Percentiles rank a stretch among this genome's conserved stretches.
These are phyloP conservation scores for Bipolaris sorokiniana DNA, from an alignment of 2,329 filamentous ascomycete genomes.

Conservation along the genomic window DNA sequence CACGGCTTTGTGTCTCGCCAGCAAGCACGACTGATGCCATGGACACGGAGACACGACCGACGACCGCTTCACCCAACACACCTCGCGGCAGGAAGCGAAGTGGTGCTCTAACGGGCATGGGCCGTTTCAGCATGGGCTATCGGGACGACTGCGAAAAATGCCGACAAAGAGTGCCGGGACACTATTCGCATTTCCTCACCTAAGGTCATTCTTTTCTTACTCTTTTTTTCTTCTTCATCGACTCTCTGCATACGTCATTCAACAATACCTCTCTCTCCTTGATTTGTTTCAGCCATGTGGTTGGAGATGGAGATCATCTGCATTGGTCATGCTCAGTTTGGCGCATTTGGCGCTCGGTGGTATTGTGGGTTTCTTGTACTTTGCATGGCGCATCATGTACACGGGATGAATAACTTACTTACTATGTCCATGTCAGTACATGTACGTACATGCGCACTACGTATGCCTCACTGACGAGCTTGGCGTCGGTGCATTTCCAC, in stretches of 20 bases:
- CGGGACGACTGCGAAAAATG: slow-evolving; percentile 59
- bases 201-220: neutral
- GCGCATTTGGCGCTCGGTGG: slow-evolving; percentile 3
- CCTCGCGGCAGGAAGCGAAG: slow-evolving; percentile 48
- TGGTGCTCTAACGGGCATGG: slow-evolving; percentile 48
- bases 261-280: neutral
- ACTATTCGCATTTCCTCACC: slow-evolving; percentile 57
- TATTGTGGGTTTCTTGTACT: neutral
- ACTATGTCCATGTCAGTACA: too few relatives aligned
- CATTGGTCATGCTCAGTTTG: neutral
- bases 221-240: neutral
- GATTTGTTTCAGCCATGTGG: neutral
- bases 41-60: slow-evolving; percentile 29
- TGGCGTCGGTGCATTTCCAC: neutral
- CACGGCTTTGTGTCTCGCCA: slow-evolving; percentile 46
- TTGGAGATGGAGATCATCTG: neutral
- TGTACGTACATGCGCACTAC: neutral
- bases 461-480: neutral
- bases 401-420: neutral
- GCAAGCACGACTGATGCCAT: slow-evolving; percentile 36
- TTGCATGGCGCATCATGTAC: neutral
- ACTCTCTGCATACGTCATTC: neutral
- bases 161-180: slow-evolving; percentile 54
- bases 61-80: slow-evolving; percentile 25
- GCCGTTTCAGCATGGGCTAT: slow-evolving; percentile 56